phyloP scores from a whole-genome alignment of 768 basidiomycete genomes.

The Boletellus ananiceps region DNA sequence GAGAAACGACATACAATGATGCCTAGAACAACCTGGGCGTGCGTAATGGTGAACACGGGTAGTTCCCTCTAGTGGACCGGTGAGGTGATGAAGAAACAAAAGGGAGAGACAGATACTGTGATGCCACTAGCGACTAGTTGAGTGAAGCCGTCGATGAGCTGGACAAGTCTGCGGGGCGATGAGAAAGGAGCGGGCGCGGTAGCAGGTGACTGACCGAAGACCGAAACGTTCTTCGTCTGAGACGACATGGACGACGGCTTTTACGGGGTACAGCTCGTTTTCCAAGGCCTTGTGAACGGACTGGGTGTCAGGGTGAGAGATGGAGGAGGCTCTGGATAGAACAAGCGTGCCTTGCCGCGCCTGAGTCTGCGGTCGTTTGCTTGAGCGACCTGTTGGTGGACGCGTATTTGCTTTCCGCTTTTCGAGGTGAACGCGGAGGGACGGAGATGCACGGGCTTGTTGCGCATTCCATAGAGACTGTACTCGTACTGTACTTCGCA shows the following conservation, averaged over 20 bases:
- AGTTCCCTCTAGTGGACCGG: slow-evolving; percentile 60
- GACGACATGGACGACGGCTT: slow-evolving; percentile 45
- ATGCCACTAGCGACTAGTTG: slow-evolving; percentile 44
- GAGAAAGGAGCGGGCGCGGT: background rate
- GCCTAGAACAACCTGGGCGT: slow-evolving; percentile 62
- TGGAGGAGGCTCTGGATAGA: background rate
- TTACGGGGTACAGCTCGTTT: slow-evolving; percentile 58
- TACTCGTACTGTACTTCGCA: slow-evolving; percentile 81
- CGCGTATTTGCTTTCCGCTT: slow-evolving; percentile 56
- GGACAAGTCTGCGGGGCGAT: slow-evolving; percentile 52
- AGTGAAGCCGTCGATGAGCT: slow-evolving; percentile 64
- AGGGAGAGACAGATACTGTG: slow-evolving; percentile 39
- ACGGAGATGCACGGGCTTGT: slow-evolving; percentile 44
- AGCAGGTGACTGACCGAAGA: slow-evolving; percentile 46
- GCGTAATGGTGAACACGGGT: slow-evolving; percentile 74
- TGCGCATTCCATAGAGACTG: slow-evolving; percentile 56
- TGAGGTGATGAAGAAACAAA: background rate
- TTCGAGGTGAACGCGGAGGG: slow-evolving; percentile 54
- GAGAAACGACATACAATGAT: slow-evolving; percentile 52
- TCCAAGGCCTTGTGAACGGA: slow-evolving; percentile 76
- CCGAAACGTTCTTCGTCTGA: slow-evolving; percentile 77
- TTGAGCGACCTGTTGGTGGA: slow-evolving; percentile 46
- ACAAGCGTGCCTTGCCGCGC: slow-evolving; percentile 49
- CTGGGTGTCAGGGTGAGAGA: slow-evolving; percentile 29
- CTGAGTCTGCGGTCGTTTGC: slow-evolving; percentile 51